A percentile compares a stretch with the other conserved stretches of the same genome.
Conservation (phyloP, 2,329 filamentous ascomycete genomes). For the Arthrobotrys sinensis region DNA sequence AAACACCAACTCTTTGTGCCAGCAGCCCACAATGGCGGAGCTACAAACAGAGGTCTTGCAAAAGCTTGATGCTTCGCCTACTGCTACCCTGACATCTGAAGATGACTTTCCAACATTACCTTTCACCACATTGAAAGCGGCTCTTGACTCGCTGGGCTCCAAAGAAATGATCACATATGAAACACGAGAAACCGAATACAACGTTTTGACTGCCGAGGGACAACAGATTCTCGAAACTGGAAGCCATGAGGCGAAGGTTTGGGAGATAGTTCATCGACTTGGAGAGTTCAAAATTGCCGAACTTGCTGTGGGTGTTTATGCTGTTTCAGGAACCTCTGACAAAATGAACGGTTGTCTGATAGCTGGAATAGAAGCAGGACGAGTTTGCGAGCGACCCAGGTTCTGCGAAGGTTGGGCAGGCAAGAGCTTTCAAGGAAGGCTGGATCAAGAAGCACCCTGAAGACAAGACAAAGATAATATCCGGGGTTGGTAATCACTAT, state of each 20-base stretch:
- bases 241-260: constrained; percentile 86
- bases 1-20: constrained; percentile 20
- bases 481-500: constrained; percentile 22
- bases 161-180: constrained; percentile 90
- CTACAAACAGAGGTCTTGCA: constrained; percentile 77
- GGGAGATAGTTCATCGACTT: constrained; percentile 79
- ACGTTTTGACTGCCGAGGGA: constrained; percentile 81
- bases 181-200: constrained; percentile 83
- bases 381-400: constrained; percentile 66
- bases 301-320: constrained; percentile 68
- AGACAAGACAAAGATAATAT: constrained; percentile 69
- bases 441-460: constrained; percentile 78
- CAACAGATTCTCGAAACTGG: constrained; percentile 80
- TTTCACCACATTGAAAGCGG: constrained; percentile 83
- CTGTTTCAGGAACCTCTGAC: constrained; percentile 75
- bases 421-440: constrained; percentile 88
- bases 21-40: constrained; percentile 68
- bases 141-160: constrained; percentile 86
- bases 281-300: constrained; percentile 87
- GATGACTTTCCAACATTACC: constrained; percentile 78
- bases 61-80: constrained; percentile 73
- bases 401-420: constrained; percentile 84
- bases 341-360: constrained; percentile 73
- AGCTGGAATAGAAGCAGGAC: constrained; percentile 36
- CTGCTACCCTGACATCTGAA: constrained; percentile 77